These are phyloP conservation scores for Fonsecaea monophora DNA, from an alignment of 2,329 filamentous ascomycete species.

Conservation along the genomic window DNA sequence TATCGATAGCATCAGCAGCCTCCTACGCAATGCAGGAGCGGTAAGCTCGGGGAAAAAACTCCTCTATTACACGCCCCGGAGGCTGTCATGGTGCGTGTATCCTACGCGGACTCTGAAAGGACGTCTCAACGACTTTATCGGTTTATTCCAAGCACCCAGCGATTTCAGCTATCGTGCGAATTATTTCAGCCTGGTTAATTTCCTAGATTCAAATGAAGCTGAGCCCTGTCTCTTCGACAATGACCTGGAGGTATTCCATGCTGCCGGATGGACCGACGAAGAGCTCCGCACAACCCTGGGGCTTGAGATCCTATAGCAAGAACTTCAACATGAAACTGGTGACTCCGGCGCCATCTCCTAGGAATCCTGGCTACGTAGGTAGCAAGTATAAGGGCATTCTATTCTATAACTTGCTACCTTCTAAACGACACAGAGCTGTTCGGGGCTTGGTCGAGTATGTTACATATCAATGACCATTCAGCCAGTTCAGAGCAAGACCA, in stretches of 20 bases:
- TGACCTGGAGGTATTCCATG: constrained; percentile 1
- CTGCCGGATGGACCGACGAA: constrained; percentile 13
- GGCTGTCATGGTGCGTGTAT: not conserved
- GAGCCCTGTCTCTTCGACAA: not conserved
- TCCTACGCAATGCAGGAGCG: not conserved
- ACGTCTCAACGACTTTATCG: not conserved
- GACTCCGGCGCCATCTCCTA: not conserved
- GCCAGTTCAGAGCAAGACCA: too few relatives aligned
- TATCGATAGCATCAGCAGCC: not conserved
- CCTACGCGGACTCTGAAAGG: not conserved
- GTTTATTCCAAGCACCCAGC: not conserved
- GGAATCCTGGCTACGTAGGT: too few relatives aligned
- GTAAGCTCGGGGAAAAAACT: not conserved
- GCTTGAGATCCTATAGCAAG: not conserved
- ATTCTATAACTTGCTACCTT: too few relatives aligned
- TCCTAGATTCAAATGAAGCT: not conserved
- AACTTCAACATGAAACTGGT: not conserved
- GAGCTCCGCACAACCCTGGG: not conserved
- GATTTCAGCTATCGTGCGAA: not conserved
- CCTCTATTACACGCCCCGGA: not conserved
- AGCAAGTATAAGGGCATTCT: too few relatives aligned
- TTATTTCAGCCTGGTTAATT: not conserved
- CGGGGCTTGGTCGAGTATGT: too few relatives aligned
- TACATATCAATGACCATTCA: too few relatives aligned
- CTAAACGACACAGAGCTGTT: too few relatives aligned